Evolutionary conservation across 352 stramenopile species (phyloP), one percentile per base, ranked within the genome.

Genomic region (Phytophthora parvispora): DNA sequence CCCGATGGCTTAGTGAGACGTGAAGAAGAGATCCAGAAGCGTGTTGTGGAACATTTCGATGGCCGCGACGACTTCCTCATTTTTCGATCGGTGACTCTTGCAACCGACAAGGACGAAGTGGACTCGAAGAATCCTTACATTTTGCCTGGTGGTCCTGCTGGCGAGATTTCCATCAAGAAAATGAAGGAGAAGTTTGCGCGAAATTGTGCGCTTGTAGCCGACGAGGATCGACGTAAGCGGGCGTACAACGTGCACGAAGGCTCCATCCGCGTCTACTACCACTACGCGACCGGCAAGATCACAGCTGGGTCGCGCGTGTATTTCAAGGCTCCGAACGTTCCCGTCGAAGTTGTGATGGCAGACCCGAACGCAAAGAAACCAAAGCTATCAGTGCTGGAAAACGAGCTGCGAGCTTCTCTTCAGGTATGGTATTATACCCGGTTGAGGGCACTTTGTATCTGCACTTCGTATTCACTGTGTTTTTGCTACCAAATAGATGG

Each of bases 151-250:
- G 85, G 86, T 15, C 79, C 84, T 24, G 85, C 83, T 1, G 86
- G 89, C 24, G 87, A 95, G 59, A 77, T 97, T 63, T 53, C 87
- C 15, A 96, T 98, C 57, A 92, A 93, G 64, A 98, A 98, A 56
- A 98, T 98, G 94, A 97, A 92, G 56, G 90, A 98, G 58, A 97
- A 97, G 63, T 98, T 97, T 67, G 78, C 78, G 3, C 89, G 94
- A 10, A 92, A 97, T 56, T 7, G 58, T 2, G 18, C 48, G 1
- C 38, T 84, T 15, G 54, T 67, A 9, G 90, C 88, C 6, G 86
- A 94, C 59, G 81, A 94, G 27, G 88, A 99, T 69, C 84, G 95
- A 13, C 84, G 90, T 6, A 98, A 98, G 70, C 79, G 89, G n/a
- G 94, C 84, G 27, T 98, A 97, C 75, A 95, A 97, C 66, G 78